phyloP scores from a whole-genome alignment of 805 yeast genomes.

The Wickerhamiella cacticola region DNA sequence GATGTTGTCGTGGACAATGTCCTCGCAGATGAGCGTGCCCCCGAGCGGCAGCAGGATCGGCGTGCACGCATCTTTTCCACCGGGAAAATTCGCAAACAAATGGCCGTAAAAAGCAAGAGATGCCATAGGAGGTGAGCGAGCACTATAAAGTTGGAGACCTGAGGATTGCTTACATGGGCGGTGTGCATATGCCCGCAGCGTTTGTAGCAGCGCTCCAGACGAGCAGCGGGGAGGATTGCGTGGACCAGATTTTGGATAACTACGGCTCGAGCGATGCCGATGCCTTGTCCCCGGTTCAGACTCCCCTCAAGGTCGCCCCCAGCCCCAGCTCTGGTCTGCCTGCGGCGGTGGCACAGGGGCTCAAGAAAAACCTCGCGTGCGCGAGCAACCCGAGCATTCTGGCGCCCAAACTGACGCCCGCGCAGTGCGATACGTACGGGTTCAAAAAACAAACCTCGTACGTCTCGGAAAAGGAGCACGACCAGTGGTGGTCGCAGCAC shows the following conservation, averaged over 20 bases:
- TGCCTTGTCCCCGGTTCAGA: neutral
- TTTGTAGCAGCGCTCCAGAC: constrained; percentile 20
- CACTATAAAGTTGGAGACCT: neutral
- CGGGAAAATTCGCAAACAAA: neutral
- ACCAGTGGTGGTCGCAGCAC: constrained; percentile 66
- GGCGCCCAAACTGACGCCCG: constrained; percentile 10
- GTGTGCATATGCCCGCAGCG: constrained; percentile 24
- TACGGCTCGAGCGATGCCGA: constrained; percentile 1
- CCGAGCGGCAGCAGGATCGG: neutral
- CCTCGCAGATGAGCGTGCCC: neutral
- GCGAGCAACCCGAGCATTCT: constrained; percentile 9
- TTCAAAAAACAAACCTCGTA: constrained; percentile 55
- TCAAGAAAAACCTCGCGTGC: constrained; percentile 6
- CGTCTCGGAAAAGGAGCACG: constrained; percentile 45
- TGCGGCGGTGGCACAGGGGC: constrained; percentile 1
- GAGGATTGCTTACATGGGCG: constrained; percentile 13
- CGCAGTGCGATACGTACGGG: constrained; percentile 61
- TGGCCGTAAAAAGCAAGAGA: neutral
- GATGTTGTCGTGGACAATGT: neutral
- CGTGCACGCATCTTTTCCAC: constrained; percentile 1
- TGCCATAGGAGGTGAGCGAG: neutral
- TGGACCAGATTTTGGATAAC: constrained; percentile 5
- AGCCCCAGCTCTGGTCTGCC: neutral
- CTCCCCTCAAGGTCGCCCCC: neutral
- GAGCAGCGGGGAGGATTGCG: constrained; percentile 10